Evolutionary conservation across 306 rosid species (phyloP), one percentile per base, ranked within the genome.

Genomic region (Comarum palustre): DNA sequence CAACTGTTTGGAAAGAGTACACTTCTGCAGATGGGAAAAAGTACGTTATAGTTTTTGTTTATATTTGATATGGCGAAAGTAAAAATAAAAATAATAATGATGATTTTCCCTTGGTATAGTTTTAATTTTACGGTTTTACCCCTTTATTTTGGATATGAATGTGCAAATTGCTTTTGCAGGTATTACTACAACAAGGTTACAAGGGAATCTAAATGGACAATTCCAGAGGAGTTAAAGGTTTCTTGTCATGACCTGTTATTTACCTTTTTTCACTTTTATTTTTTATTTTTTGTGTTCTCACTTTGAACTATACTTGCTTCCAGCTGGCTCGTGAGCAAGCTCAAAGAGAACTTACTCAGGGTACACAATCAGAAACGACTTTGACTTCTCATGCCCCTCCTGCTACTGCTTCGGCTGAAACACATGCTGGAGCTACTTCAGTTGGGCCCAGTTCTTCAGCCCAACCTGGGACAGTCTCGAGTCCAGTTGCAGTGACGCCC

Each of bases 1-100:
- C 99, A 62, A 95, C 99, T 75, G 97, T 95, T 76, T 95, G 99
- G 99, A 95, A 91, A 83, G 97, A 95, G 74, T 95, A 90, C 80
- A 87, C 93, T 38, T 78, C 99, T 86, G 80, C 96, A 57, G 97
- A 91, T 57, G 99, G 99, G 79, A 95, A 89, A 85, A 95, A 90
- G 99, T 94, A 66, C 13, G 96, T 86, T 71, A 29, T 60, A 31
- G 80, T 46, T 29, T 15, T 59, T 13, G 14, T 15, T 15, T 27
- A 13, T 29, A 59, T 11, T 12, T 25, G 7, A 27, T 7, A 5
- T 27, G 31, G 15, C 27, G 19, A 50, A 17, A 50, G 8, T 51
- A 51, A 6, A 6, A n/a, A 6, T 6, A 19, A 19, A 13, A 47
- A 15, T 4, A 47, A 47, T 4, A 4, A 47, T 67, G 48, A 69